Percentiles rank a stretch among this genome's conserved stretches.
These are phyloP conservation scores for Scheffersomyces insectosa DNA, from an alignment of 1,139 yeast species.

Conservation along the genomic window DNA sequence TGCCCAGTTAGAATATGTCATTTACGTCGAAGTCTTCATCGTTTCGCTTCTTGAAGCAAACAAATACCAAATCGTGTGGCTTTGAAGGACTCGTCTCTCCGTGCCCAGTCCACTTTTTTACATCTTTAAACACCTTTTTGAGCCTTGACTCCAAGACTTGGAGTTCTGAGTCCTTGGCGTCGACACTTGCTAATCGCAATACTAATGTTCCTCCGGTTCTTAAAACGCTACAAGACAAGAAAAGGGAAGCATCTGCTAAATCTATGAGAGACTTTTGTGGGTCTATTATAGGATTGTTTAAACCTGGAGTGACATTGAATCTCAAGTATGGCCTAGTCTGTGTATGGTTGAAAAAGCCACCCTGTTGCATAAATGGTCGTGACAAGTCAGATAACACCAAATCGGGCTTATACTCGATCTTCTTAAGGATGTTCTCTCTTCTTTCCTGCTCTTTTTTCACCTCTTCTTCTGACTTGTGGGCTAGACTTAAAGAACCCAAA, in stretches of 20 bases:
- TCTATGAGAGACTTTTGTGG: conserved; percentile 46
- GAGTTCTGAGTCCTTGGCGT: conserved; percentile 53
- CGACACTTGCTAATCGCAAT: conserved; percentile 70
- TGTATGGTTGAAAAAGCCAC: conserved; percentile 70
- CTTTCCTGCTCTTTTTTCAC: conserved; percentile 7
- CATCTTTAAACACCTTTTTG: conserved; percentile 51
- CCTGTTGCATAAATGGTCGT: conserved; percentile 66
- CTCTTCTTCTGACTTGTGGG: conserved; percentile 11
- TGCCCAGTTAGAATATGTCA: conserved; percentile 7
- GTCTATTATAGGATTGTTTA: conserved; percentile 27
- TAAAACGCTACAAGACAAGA: conserved; percentile 69
- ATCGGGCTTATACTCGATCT: conserved; percentile 37
- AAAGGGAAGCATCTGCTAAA: conserved; percentile 86
- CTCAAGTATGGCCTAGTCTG: conserved; percentile 68
- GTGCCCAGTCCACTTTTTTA: conserved; percentile 10
- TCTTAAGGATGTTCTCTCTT: conserved; percentile 7
- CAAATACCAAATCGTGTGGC: conserved; percentile 71
- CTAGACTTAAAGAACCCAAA: conserved; percentile 13
- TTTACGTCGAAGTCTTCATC: conserved; percentile 39
- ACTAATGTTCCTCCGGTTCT: conserved; percentile 72
- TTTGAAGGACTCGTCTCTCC: conserved; percentile 51
- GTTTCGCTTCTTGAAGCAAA: conserved; percentile 53
- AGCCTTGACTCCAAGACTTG: conserved; percentile 56
- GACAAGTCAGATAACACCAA: conserved; percentile 86
- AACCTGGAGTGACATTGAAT: conserved; percentile 23